These are phyloP conservation scores for Penicillium sp. DNA, from an alignment of 2,329 filamentous ascomycete genomes.

Conservation along the genomic window DNA sequence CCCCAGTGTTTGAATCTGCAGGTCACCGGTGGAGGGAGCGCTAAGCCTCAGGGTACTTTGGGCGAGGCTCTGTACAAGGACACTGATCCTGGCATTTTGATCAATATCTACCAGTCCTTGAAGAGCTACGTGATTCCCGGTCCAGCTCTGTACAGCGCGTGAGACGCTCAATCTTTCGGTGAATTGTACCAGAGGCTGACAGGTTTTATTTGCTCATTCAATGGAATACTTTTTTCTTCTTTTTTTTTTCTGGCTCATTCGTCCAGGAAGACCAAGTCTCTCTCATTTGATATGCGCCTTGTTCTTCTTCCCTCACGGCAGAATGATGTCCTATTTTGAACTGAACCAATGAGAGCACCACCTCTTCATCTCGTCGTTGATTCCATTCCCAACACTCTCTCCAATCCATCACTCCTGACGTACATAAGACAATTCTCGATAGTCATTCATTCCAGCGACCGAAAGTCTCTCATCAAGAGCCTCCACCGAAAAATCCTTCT, in stretches of 20 bases:
- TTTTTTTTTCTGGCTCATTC: too few relatives aligned
- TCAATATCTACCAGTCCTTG: conserved; percentile 50
- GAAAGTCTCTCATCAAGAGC: conserved; percentile 24
- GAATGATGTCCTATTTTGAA: too few relatives aligned
- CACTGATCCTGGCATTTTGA: conserved; percentile 50
- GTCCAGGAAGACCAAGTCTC: too few relatives aligned
- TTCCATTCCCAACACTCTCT: too few relatives aligned
- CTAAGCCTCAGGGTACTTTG: conserved; percentile 40
- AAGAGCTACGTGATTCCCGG: conserved; percentile 46
- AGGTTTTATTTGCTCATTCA: background rate
- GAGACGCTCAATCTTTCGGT: too few relatives aligned
- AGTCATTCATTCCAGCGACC: conserved; percentile 31
- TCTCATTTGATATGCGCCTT: too few relatives aligned
- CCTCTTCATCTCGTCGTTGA: too few relatives aligned
- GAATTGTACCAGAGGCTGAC: background rate
- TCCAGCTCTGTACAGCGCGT: conserved; percentile 28
- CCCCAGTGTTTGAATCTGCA: conserved; percentile 54
- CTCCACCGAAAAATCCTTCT: conserved; percentile 24
- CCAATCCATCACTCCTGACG: conserved; percentile 7
- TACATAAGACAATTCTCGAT: conserved; percentile 36
- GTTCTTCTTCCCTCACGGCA: too few relatives aligned
- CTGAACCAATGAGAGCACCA: too few relatives aligned
- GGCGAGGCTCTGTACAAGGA: conserved; percentile 52
- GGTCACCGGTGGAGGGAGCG: conserved; percentile 48
- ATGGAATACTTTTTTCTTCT: background rate